Conservation (phyloP, 2,329 filamentous ascomycete species). For the Tolypocladium tundrense region DNA sequence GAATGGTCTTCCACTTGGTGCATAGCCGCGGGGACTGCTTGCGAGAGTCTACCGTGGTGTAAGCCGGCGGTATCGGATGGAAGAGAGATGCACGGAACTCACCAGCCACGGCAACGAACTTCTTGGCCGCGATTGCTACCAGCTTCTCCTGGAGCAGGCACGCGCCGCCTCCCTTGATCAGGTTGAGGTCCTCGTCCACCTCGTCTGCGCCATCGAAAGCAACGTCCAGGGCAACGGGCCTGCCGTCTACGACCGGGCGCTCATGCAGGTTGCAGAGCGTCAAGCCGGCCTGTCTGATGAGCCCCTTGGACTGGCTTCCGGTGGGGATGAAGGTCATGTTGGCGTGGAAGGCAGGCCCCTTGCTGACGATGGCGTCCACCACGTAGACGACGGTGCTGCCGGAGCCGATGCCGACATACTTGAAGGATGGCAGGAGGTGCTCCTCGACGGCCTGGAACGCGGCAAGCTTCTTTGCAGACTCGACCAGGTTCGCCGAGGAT, state of each 20-base stretch:
- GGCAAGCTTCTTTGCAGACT: conserved; percentile 65
- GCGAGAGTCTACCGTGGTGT: conserved; percentile 57
- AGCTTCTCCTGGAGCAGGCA: conserved; percentile 97
- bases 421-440: conserved; percentile 53
- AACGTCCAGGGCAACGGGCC: conserved; percentile 59
- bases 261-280: conserved; percentile 69
- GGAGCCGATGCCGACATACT: conserved; percentile 68
- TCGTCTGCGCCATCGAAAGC: conserved; percentile 96
- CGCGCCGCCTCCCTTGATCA: conserved; percentile 96
- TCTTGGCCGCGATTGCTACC: conserved; percentile 72
- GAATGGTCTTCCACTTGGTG: conserved; percentile 72
- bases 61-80: not conserved
- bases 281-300: conserved; percentile 72
- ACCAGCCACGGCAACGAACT: conserved; percentile 83
- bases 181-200: conserved; percentile 87
- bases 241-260: conserved; percentile 40
- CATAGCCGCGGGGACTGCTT: conserved; percentile 73
- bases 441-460: conserved; percentile 65
- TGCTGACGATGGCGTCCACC: conserved; percentile 65
- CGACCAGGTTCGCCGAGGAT: conserved; percentile 35
- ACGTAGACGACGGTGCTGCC: conserved; percentile 78
- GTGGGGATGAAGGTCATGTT: conserved; percentile 84
- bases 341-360: conserved; percentile 41
- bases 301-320: conserved; percentile 78
- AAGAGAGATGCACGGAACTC: conserved; percentile 15